These are phyloP conservation scores for Suaeda aralocaspica DNA, from an alignment of 148 eudicot species.

Conservation along the genomic window DNA sequence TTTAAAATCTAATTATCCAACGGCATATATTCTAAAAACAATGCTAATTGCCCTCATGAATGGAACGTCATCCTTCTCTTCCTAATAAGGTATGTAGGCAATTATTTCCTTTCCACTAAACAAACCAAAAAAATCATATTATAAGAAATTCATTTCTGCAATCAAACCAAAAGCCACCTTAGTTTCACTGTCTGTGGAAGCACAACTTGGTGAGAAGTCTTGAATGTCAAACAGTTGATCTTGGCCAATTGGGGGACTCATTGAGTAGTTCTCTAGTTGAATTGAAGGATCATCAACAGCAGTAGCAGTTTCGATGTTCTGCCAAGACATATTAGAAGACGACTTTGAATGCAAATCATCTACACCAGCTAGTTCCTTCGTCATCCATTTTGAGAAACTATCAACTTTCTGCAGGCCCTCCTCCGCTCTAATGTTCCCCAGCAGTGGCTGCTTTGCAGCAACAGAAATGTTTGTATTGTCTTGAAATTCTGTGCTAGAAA, in stretches of 20 bases:
- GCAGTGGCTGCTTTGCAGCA: conserved; percentile 32
- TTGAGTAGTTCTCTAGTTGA: conserved; percentile 40
- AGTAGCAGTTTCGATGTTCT: conserved; percentile 36
- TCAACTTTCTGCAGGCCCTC: conserved; percentile 61
- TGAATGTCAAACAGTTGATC: conserved; percentile 62
- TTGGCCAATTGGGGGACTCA: conserved; percentile 62
- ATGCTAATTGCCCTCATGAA: too few relatives aligned
- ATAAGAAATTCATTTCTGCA: not conserved
- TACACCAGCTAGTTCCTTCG: conserved; percentile 51
- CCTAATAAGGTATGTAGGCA: too few relatives aligned
- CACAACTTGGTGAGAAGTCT: conserved; percentile 58
- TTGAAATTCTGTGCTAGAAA: conserved; percentile 22
- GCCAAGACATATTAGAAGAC: conserved; percentile 50
- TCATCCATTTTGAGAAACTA: conserved; percentile 64
- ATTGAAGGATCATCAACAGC: conserved; percentile 44
- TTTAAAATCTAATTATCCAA: too few relatives aligned
- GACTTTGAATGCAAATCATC: conserved; percentile 48
- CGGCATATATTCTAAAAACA: too few relatives aligned
- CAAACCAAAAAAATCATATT: too few relatives aligned
- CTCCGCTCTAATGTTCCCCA: conserved; percentile 33
- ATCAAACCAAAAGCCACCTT: conserved; percentile 32
- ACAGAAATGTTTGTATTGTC: conserved; percentile 23
- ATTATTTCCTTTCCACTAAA: too few relatives aligned
- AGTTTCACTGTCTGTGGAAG: conserved; percentile 40
- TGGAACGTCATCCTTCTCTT: too few relatives aligned